Evolutionary conservation across 768 basidiomycete genomes (phyloP), one percentile per base, ranked within the genome.

Genomic region (Myochromella boudieri): DNA sequence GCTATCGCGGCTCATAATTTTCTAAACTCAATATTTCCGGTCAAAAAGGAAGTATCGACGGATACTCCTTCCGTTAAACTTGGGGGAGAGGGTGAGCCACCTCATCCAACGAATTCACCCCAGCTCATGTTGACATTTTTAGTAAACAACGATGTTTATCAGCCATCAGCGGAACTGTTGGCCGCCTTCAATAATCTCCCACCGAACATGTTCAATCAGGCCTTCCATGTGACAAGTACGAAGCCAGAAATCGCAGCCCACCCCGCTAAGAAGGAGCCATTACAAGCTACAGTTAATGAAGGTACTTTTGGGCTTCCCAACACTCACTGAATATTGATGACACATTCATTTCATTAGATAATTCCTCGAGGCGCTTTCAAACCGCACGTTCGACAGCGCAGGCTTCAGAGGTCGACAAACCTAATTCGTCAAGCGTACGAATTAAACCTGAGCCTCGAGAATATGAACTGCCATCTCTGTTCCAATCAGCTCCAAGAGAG

Each of bases 81-180:
- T 14, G 5, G 36, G 10, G 20, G 4, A 21, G 6, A 37, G 9
- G 36, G 36, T 37, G 18, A 37, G 36, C 24, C 24, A 2, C 36
- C 36, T 21, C 6, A 17, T 21, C 4, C 2, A 12, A 15, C 14
- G 11, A 3, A n/a, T 11, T 11, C 37, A 11, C 24, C 11, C 17
- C 20, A 22, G 10, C 18, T 39, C 18, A 6, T 21, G 5, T 22
- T 20, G 6, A 3, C 37, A 14, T 11, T 10, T 26, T 15, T 25
- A 52, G 50, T 15, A 18, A 34, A 40, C 11, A 22, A 28, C 29
- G n/a, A n/a, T n/a, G n/a, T n/a, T n/a, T 55, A 55, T 27, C 24
- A 45, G 28, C 53, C 53, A 3, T 55, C 53, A 11, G 37, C 37
- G 14, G 53, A 55, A 22, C 46, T 55, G 7, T 33, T 51, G 45